These are phyloP conservation scores for Populus trichocarpa DNA, from an alignment of 441 rosid genomes.

Conservation along the genomic window DNA sequence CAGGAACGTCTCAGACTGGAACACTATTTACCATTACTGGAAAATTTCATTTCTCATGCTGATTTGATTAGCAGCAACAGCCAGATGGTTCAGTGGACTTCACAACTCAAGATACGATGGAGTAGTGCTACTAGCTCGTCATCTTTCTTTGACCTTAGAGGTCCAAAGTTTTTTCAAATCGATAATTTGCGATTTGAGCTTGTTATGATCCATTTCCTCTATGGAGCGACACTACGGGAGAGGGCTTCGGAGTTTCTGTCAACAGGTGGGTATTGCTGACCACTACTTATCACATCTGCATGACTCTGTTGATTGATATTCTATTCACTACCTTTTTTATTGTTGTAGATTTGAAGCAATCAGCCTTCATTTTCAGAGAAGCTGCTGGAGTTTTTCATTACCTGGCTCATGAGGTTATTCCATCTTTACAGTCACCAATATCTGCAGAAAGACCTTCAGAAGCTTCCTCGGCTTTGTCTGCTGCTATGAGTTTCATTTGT, in stretches of 20 bases:
- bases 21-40: conserved; percentile 60
- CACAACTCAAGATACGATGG: conserved; percentile 70
- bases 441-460: conserved; percentile 43
- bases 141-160: conserved; percentile 48
- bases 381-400: conserved; percentile 73
- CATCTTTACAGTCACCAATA: conserved; percentile 35
- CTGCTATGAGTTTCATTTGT: conserved; percentile 60
- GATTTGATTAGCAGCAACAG: conserved; percentile 34
- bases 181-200: conserved; percentile 61
- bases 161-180: conserved; percentile 55
- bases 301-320: conserved; percentile 2
- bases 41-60: conserved; percentile 51
- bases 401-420: conserved; percentile 54
- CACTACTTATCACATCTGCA: not conserved
- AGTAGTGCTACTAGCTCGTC: conserved; percentile 52
- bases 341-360: conserved; percentile 47
- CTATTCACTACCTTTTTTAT: conserved; percentile 5
- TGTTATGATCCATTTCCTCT: conserved; percentile 55
- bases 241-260: conserved; percentile 60
- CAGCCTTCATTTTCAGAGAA: conserved; percentile 60
- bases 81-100: conserved; percentile 32
- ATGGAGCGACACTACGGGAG: conserved; percentile 58
- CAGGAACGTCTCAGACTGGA: conserved; percentile 70
- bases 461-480: conserved; percentile 44
- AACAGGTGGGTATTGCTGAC: conserved; percentile 35